phyloP scores from a whole-genome alignment of 176 grass and related monocot species.

The Ensete ventricosum region DNA sequence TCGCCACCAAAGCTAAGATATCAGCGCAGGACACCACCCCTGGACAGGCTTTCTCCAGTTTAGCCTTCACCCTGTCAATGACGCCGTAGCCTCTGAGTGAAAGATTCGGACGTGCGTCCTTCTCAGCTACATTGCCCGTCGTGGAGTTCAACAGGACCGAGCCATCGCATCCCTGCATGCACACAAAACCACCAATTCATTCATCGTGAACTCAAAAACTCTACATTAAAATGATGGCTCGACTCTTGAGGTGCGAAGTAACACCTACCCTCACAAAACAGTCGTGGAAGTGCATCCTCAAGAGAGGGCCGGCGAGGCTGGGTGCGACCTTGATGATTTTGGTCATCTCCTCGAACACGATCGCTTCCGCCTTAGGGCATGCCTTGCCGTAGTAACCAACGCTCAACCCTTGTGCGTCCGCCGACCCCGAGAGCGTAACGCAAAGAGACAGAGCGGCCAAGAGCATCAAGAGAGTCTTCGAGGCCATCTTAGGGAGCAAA shows the following conservation, averaged over 20 bases:
- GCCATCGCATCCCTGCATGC: conserved; percentile 68
- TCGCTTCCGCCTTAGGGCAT: conserved; percentile 54
- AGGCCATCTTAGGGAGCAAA: conserved; percentile 4
- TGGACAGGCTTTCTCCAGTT: conserved; percentile 66
- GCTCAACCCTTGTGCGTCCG: conserved; percentile 32
- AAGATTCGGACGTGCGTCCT: conserved; percentile 48
- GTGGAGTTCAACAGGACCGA: conserved; percentile 57
- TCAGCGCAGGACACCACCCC: conserved; percentile 84
- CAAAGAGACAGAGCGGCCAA: conserved; percentile 18
- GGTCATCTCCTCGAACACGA: conserved; percentile 44
- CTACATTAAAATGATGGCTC: background rate
- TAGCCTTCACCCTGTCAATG: conserved; percentile 61
- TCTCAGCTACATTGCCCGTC: conserved; percentile 40
- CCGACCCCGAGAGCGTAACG: conserved; percentile 24
- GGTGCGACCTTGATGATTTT: conserved; percentile 38
- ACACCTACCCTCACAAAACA: conserved; percentile 74
- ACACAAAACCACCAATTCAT: background rate
- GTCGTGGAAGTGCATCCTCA: conserved; percentile 82
- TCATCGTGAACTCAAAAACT: conserved; percentile 1
- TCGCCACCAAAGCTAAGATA: conserved; percentile 60
- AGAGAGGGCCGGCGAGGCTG: conserved; percentile 56
- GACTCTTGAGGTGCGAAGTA: background rate
- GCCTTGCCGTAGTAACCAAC: conserved; percentile 63
- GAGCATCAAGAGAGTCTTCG: conserved; percentile 27
- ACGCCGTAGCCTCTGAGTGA: conserved; percentile 58